Evolutionary conservation across 495 filamentous ascomycete species (phyloP).

Genomic region (Coniosporium apollinis): DNA sequence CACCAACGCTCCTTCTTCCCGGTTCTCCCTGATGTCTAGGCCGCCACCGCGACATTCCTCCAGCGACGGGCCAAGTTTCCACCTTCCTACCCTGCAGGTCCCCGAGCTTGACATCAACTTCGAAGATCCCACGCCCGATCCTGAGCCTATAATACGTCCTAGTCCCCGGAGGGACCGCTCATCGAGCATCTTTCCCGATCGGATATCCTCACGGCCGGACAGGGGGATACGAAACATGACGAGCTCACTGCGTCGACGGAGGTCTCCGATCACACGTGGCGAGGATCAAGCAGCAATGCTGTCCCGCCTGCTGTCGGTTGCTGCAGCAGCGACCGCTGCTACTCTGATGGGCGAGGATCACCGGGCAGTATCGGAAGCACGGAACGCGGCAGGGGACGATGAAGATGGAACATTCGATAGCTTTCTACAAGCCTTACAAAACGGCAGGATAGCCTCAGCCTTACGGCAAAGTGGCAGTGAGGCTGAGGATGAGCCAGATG

Average conservation of each 20-base stretch:
- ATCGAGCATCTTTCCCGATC: conserved; percentile 6
- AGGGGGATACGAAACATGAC: conserved; percentile 21
- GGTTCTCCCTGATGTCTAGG: conserved; percentile 5
- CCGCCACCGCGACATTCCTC: conserved; percentile 7
- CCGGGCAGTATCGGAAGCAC: conserved; percentile 21
- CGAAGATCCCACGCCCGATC: conserved; percentile 9
- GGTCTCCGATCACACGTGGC: conserved; percentile 19
- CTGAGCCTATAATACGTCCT: conserved; percentile 1
- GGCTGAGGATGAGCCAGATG: conserved; percentile 11
- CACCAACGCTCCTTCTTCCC: conserved; percentile 6
- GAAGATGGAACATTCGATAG: conserved; percentile 30
- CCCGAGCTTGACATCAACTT: conserved; percentile 17
- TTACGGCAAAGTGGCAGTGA: conserved; percentile 20
- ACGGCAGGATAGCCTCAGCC: conserved; percentile 27
- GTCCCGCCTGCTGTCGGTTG: conserved; percentile 27
- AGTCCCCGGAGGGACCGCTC: conserved; percentile 5
- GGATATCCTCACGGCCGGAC: conserved; percentile 16
- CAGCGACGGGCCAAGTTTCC: conserved; percentile 7
- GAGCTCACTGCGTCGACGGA: conserved; percentile 19
- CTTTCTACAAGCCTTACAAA: conserved; percentile 27
- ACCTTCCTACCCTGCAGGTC: conserved; percentile 10
- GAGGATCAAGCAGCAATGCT: conserved; percentile 30
- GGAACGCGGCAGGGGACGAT: conserved; percentile 16
- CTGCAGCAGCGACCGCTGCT: conserved; percentile 29
- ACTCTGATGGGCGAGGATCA: conserved; percentile 29